These are phyloP conservation scores for Lasiodiplodia gonubiensis DNA, from an alignment of 2,329 filamentous ascomycete species.

Conservation along the genomic window DNA sequence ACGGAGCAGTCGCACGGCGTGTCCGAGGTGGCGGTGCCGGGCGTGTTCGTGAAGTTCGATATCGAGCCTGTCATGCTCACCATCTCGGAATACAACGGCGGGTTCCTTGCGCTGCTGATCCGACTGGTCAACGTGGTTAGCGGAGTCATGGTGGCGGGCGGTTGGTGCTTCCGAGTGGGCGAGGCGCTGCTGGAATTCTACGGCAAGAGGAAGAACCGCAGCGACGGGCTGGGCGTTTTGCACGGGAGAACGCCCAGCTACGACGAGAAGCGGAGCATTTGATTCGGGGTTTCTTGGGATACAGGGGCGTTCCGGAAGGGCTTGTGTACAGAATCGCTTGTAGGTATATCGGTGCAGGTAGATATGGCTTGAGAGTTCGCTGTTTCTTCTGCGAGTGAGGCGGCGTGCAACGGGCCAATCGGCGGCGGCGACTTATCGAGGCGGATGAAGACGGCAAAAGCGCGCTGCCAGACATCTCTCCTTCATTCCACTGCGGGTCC, in stretches of 20 bases:
- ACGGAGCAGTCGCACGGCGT: constrained; percentile 82
- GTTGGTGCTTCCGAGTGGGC: constrained; percentile 87
- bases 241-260: constrained; percentile 22
- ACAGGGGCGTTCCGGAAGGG: constrained; percentile 14
- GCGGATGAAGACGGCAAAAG: constrained; percentile 21
- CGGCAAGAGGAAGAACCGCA: constrained; percentile 48
- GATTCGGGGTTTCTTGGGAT: constrained; percentile 1
- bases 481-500: not conserved
- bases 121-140: constrained; percentile 89
- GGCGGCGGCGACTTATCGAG: constrained; percentile 3
- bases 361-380: not conserved
- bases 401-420: constrained; percentile 7
- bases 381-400: not conserved
- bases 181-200: constrained; percentile 70
- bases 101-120: constrained; percentile 75
- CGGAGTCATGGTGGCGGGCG: constrained; percentile 89
- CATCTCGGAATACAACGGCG: constrained; percentile 79
- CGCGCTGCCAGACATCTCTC: not conserved
- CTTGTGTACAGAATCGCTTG: constrained; percentile 9
- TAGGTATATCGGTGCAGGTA: constrained; percentile 3
- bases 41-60: constrained; percentile 98
- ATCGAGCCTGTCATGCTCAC: constrained; percentile 93
- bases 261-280: constrained; percentile 24
- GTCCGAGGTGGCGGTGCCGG: constrained; percentile 74
- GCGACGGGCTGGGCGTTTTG: constrained; percentile 56